A percentile compares a stretch with the other conserved stretches of the same genome.
Evolutionary conservation across 1,139 yeast genomes (phyloP).

Genomic region (Keqinozyma sinolaborantium): DNA sequence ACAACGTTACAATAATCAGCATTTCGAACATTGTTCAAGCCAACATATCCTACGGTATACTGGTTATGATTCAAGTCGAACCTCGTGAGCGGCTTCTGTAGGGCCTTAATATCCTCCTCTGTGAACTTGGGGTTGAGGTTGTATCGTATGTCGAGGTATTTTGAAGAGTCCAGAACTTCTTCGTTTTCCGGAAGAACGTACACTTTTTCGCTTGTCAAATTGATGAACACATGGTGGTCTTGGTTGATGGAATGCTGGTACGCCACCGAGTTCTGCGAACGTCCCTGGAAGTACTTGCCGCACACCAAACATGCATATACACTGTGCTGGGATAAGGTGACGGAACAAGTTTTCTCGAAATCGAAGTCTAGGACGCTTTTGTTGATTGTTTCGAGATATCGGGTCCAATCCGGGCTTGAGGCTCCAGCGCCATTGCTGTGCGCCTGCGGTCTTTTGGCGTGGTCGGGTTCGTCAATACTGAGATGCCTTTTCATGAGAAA

Average conservation of each 20-base stretch:
- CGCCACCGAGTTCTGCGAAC: conserved; percentile 61
- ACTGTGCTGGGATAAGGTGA: conserved; percentile 56
- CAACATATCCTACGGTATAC: conserved; percentile 64
- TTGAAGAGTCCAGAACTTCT: conserved; percentile 30
- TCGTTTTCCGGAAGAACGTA: conserved; percentile 62
- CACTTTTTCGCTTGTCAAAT: conserved; percentile 44
- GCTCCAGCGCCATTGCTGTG: too few relatives aligned
- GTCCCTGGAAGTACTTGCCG: conserved; percentile 72
- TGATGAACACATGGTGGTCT: conserved; percentile 63
- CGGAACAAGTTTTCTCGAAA: conserved; percentile 61
- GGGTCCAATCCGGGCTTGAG: conserved; percentile 1
- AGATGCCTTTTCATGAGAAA: too few relatives aligned
- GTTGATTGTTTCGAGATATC: conserved; percentile 54
- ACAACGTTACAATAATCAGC: conserved; percentile 55
- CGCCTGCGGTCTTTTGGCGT: too few relatives aligned
- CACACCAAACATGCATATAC: conserved; percentile 73
- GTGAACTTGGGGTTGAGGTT: conserved; percentile 53
- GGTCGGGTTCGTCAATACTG: too few relatives aligned
- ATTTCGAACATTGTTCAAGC: conserved; percentile 51
- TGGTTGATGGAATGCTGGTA: conserved; percentile 61
- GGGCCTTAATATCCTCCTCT: conserved; percentile 18
- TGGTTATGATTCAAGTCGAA: conserved; percentile 40
- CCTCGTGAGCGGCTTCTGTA: conserved; percentile 10
- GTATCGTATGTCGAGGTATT: conserved; percentile 54
- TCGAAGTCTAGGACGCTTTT: conserved; percentile 63